Percentiles rank a stretch among this genome's conserved stretches.
Conservation (phyloP, 2,329 filamentous ascomycete genomes). For the Colletotrichum sp. region DNA sequence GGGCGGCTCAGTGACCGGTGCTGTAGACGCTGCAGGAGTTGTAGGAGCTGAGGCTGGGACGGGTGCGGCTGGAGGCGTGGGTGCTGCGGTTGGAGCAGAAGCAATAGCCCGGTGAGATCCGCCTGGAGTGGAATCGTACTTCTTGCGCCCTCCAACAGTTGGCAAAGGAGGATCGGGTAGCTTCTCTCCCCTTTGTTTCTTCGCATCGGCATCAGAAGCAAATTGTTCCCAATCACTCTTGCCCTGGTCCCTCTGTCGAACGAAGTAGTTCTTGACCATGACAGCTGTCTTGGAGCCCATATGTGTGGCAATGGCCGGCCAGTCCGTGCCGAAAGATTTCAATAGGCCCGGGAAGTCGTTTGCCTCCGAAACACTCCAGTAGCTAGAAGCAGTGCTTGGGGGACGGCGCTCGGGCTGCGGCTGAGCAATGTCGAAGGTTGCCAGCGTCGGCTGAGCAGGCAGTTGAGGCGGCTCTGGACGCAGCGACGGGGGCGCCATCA, state of each 20-base stretch:
- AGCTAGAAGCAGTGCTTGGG: slow-evolving; percentile 72
- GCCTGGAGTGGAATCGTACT: slow-evolving; percentile 51
- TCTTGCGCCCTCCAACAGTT: slow-evolving; percentile 53
- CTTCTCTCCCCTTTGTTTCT: slow-evolving; percentile 60
- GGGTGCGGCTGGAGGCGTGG: slow-evolving; percentile 21
- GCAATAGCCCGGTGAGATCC: slow-evolving; percentile 45
- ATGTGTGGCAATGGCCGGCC: slow-evolving; percentile 74
- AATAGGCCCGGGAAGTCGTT: slow-evolving; percentile 78
- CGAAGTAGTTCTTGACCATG: slow-evolving; percentile 80
- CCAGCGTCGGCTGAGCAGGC: slow-evolving; percentile 50
- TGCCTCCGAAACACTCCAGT: slow-evolving; percentile 85
- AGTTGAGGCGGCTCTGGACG: slow-evolving; percentile 58
- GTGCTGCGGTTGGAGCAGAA: slow-evolving; percentile 38
- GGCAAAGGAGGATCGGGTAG: slow-evolving; percentile 65
- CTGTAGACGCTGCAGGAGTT: slow-evolving; percentile 34
- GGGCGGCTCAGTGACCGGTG: slow-evolving; percentile 40
- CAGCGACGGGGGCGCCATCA: slow-evolving; percentile 62
- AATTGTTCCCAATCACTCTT: slow-evolving; percentile 66
- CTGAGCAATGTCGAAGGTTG: slow-evolving; percentile 56
- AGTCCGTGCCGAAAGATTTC: slow-evolving; percentile 79
- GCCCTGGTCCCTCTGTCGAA: slow-evolving; percentile 64
- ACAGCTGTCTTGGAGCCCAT: slow-evolving; percentile 86
- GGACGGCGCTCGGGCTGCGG: slow-evolving; percentile 54
- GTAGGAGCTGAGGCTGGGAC: slow-evolving; percentile 42
- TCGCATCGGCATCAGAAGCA: slow-evolving; percentile 64